A percentile compares a stretch with the other conserved stretches of the same genome.
phyloP scores from a whole-genome alignment of 139 green algal species.

The Chlamydomonas sphaeroides region DNA sequence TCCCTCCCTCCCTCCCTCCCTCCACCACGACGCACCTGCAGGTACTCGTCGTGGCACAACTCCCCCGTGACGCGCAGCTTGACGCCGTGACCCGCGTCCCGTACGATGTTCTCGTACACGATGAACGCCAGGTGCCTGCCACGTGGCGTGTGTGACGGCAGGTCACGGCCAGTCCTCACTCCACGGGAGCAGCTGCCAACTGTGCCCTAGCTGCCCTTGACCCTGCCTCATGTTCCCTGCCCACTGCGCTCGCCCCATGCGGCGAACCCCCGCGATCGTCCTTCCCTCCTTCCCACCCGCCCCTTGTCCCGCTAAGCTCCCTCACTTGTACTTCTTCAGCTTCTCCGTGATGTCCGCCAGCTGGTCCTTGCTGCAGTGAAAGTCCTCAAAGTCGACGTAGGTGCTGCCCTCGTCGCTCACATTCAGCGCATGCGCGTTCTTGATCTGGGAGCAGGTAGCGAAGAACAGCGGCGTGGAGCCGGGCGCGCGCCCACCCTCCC shows the following conservation, averaged over 20 bases:
- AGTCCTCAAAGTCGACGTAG: constrained; percentile 2
- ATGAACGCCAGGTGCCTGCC: constrained; percentile 9
- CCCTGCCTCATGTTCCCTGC: too few relatives aligned
- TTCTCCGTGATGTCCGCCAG: neutral
- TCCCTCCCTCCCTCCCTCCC: too few relatives aligned
- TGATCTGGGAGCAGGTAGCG: constrained; percentile 30
- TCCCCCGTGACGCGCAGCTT: constrained; percentile 3
- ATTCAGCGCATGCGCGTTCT: neutral
- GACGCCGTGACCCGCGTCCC: constrained; percentile 14
- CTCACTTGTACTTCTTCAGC: neutral
- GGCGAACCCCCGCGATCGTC: too few relatives aligned
- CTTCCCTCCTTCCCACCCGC: too few relatives aligned
- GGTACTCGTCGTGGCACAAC: constrained; percentile 31
- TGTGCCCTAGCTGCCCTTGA: too few relatives aligned
- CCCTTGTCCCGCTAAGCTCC: too few relatives aligned
- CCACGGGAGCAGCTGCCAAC: too few relatives aligned
- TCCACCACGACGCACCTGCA: neutral
- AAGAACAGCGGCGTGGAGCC: too few relatives aligned
- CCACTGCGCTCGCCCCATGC: too few relatives aligned
- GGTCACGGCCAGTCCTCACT: too few relatives aligned
- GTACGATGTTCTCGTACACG: constrained; percentile 35
- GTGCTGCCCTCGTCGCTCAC: neutral
- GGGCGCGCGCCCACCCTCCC: too few relatives aligned
- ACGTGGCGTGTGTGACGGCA: too few relatives aligned
- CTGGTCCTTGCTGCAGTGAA: neutral